Evolutionary conservation across 306 rosid species (phyloP).

Genomic region (Begonia fuchsioides): DNA sequence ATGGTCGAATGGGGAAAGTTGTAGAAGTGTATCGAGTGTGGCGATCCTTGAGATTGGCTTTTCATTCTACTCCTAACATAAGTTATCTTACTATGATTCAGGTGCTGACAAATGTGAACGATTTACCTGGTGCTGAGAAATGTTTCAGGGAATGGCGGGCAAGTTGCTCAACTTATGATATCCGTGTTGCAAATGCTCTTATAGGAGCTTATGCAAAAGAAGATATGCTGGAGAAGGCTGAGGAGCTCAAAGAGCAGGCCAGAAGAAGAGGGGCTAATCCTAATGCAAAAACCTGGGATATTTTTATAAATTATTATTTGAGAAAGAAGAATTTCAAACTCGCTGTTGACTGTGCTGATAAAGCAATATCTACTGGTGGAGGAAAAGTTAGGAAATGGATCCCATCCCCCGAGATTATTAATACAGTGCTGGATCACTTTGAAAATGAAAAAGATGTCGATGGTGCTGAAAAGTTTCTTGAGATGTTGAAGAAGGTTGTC

Average conservation of each 20-base stretch:
- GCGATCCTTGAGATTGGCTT: slow-evolving; percentile 85
- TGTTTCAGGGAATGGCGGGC: slow-evolving; percentile 73
- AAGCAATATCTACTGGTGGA: slow-evolving; percentile 51
- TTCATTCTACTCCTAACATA: slow-evolving; percentile 60
- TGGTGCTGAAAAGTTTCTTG: slow-evolving; percentile 66
- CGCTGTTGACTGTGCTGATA: slow-evolving; percentile 47
- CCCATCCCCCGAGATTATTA: slow-evolving; percentile 34
- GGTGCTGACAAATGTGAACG: slow-evolving; percentile 54
- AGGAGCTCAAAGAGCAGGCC: slow-evolving; percentile 48
- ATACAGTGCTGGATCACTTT: slow-evolving; percentile 40
- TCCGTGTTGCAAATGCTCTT: slow-evolving; percentile 63
- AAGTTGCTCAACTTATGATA: slow-evolving; percentile 48
- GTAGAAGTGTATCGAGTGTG: slow-evolving; percentile 64
- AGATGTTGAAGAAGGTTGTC: slow-evolving; percentile 42
- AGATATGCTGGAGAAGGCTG: slow-evolving; percentile 59
- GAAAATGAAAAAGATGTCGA: slow-evolving; percentile 74
- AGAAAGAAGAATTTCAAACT: slow-evolving; percentile 33
- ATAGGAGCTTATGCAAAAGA: slow-evolving; percentile 43
- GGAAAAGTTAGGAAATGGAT: slow-evolving; percentile 61
- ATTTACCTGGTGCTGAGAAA: slow-evolving; percentile 84
- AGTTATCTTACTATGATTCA: slow-evolving; percentile 87
- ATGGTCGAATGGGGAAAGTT: slow-evolving; percentile 50
- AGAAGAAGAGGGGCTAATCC: slow-evolving; percentile 61
- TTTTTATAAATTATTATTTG: slow-evolving; percentile 49
- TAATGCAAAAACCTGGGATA: slow-evolving; percentile 72